These are phyloP conservation scores for Mariannaea sp. DNA, from an alignment of 2,329 filamentous ascomycete species.

Conservation along the genomic window DNA sequence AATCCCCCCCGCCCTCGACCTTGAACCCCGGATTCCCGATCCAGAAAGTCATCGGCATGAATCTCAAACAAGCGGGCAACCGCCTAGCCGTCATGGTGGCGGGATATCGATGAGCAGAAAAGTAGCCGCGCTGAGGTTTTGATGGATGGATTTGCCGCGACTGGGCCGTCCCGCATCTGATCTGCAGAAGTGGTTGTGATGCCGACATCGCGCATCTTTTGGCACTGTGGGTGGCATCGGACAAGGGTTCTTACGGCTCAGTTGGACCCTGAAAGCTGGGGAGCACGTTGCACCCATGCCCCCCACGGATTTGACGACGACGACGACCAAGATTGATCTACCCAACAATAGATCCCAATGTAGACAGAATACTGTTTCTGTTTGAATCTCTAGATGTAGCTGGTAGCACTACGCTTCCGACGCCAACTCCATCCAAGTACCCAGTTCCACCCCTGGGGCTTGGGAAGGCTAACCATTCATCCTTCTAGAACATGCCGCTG, in stretches of 20 bases:
- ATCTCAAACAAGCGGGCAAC: background rate
- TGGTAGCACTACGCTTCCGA: no score
- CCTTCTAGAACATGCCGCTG: conserved; percentile 1
- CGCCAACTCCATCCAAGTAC: conserved; percentile 11
- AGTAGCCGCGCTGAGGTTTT: conserved; percentile 9
- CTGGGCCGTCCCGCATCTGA: conserved; percentile 3
- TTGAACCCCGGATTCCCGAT: background rate
- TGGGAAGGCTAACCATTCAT: background rate
- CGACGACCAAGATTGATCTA: no score
- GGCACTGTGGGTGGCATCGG: no score
- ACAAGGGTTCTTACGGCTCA: conserved; percentile 1
- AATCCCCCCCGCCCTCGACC: conserved; percentile 6
- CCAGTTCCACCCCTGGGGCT: no score
- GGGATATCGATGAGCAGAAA: no score
- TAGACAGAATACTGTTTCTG: no score
- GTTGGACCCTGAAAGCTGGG: conserved; percentile 10
- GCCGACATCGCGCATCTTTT: conserved; percentile 16
- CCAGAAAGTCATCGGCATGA: background rate
- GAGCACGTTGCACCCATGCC: background rate
- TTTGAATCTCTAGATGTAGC: no score
- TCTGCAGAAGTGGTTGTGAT: background rate
- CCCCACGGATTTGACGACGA: background rate
- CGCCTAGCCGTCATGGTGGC: no score
- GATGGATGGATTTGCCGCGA: conserved; percentile 17
- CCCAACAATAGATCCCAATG: no score